A percentile compares a stretch with the other conserved stretches of the same genome.
Evolutionary conservation across 768 basidiomycete species (phyloP).

Genomic region (Sporobolomyces phaffii): DNA sequence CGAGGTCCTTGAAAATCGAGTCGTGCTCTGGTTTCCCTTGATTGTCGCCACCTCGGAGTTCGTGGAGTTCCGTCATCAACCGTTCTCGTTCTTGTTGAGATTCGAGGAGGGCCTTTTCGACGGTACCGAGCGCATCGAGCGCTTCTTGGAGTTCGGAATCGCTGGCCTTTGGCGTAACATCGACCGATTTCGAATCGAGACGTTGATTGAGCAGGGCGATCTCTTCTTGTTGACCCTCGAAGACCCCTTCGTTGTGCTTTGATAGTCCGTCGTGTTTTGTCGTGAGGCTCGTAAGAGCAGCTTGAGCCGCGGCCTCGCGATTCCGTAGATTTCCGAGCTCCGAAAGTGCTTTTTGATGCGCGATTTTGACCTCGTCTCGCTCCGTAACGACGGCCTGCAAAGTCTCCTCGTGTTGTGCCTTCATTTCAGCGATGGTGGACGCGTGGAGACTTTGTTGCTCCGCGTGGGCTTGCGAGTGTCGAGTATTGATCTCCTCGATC

Average conservation of each 20-base stretch:
- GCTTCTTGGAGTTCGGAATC: slow-evolving; percentile 37
- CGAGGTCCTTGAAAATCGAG: slow-evolving; percentile 66
- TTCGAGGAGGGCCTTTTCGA: slow-evolving; percentile 38
- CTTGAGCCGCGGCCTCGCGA: not conserved
- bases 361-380: slow-evolving; percentile 50
- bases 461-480: slow-evolving; percentile 30
- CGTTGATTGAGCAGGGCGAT: slow-evolving; percentile 15
- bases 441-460: slow-evolving; percentile 55
- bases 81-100: slow-evolving; percentile 40
- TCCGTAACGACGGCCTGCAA: slow-evolving; percentile 45
- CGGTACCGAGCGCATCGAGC: slow-evolving; percentile 28
- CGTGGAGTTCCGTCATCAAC: slow-evolving; percentile 21
- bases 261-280: slow-evolving; percentile 1
- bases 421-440: slow-evolving; percentile 47
- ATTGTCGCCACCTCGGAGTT: slow-evolving; percentile 15
- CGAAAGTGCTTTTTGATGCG: slow-evolving; percentile 51
- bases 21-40: slow-evolving; percentile 57
- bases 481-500: slow-evolving; percentile 51
- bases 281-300: not conserved
- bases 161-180: not conserved
- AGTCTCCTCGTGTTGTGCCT: slow-evolving; percentile 45
- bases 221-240: slow-evolving; percentile 6
- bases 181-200: slow-evolving; percentile 12
- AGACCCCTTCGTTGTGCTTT: slow-evolving; percentile 10
- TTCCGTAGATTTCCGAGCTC: not conserved